Base-by-base conservation (phyloP, 768 basidiomycete species). In the Hypholoma fasciculare region DNA sequence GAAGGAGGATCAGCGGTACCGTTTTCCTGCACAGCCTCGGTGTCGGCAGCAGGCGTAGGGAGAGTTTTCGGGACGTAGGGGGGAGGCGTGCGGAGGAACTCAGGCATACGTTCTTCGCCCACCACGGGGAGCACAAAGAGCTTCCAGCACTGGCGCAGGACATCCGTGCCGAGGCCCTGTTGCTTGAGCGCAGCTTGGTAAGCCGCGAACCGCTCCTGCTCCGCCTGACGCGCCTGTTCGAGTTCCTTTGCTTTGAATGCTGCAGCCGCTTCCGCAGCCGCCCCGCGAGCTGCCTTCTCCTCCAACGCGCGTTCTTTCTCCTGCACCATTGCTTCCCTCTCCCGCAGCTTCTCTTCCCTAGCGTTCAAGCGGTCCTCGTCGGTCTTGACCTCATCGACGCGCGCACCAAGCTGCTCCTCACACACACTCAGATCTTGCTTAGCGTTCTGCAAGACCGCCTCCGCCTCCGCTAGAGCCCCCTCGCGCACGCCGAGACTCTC, bases 121-220 rank as follows among this genome's bases (percentile, higher is more conserved):
- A 59, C 34, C 19, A 57, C 23, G 38, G 59, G 61, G 34, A 60
- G 47, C 20, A 59, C 50, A 13, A 62, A 58, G 16, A 54, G 51
- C 5, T 56, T 53, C 58, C 61, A 63, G 43, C 53, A 53, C 7
- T 30, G 26, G 16, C 52, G 52, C 14, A 53, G 52, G 23, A 53
- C 4, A 13, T 43, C 42, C 7, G 23, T 30, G n/a, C 23, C 42
- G 19, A 30, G 16, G 11, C 42, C 17, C n/a, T 39, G 20, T 20
- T 17, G 23, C 11, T 12, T 17, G 11, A n/a, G 52, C 8, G 52
- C 27, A 11, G 52, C 11, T n/a, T 19, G 17, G 9, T 39, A 17
- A 7, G 36, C 51, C 13, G 37, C 30, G 30, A 34, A 34, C 23
- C 12, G 23, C 16, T 44, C 30, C 42, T 34, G 30, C 30, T 44